These are phyloP conservation scores for Colletotrichum musicola DNA, from an alignment of 2,329 filamentous ascomycete species.

Conservation along the genomic window DNA sequence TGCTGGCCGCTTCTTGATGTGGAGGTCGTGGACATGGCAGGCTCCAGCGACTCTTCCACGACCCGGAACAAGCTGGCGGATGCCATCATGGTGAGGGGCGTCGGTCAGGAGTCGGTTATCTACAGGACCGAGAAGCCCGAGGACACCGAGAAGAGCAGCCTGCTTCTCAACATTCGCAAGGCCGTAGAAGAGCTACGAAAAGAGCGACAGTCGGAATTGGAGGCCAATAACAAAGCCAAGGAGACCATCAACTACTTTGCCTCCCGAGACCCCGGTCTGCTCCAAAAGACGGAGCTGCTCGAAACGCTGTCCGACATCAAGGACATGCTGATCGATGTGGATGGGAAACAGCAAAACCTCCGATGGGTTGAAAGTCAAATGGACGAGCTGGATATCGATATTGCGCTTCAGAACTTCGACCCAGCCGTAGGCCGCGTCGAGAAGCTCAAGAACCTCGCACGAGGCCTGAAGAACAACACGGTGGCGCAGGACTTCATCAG, in stretches of 20 bases:
- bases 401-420: constrained; percentile 91
- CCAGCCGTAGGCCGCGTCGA: constrained; percentile 87
- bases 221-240: constrained; percentile 85
- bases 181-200: constrained; percentile 93
- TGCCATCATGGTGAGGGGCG: constrained; percentile 88
- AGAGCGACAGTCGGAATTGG: constrained; percentile 85
- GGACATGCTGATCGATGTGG: constrained; percentile 93
- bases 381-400: constrained; percentile 95
- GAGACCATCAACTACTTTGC: constrained; percentile 91
- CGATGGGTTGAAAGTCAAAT: constrained; percentile 96
- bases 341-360: constrained; percentile 95
- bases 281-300: constrained; percentile 84
- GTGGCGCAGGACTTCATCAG: constrained; percentile 93
- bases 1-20: constrained; percentile 96
- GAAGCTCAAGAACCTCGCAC: constrained; percentile 82
- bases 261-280: constrained; percentile 79
- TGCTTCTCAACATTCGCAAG: constrained; percentile 92
- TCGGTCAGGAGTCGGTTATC: constrained; percentile 92
- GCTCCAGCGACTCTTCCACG: constrained; percentile 67
- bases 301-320: constrained; percentile 83
- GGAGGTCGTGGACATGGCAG: constrained; percentile 89
- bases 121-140: constrained; percentile 90
- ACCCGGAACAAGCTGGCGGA: constrained; percentile 76
- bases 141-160: constrained; percentile 79
- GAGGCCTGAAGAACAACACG: constrained; percentile 84